phyloP scores from a whole-genome alignment of 2,329 filamentous ascomycete genomes.

The Pseudogymnoascus verrucosus region DNA sequence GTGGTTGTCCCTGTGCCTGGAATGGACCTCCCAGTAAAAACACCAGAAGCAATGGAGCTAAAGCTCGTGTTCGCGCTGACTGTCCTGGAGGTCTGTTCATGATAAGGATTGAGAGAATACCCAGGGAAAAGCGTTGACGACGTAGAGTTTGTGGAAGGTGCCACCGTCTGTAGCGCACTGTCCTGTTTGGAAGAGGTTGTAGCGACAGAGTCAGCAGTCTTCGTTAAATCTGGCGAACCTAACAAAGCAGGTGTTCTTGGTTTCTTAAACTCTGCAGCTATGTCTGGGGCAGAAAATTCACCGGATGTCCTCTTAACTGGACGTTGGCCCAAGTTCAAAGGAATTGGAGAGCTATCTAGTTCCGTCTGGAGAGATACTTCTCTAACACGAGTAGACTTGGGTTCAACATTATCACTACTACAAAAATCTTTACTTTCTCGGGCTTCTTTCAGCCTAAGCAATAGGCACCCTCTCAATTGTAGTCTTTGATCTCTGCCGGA shows the following conservation, averaged over 20 bases:
- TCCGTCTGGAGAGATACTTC: neutral
- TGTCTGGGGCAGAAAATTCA: neutral
- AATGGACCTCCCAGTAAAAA: slow-evolving; percentile 16
- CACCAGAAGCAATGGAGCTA: slow-evolving; percentile 13
- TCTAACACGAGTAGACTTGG: neutral
- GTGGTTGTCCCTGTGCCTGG: neutral
- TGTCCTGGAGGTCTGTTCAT: slow-evolving; percentile 4
- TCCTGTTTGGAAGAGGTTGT: neutral
- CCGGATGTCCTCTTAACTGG: neutral
- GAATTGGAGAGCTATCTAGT: neutral
- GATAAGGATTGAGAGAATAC: neutral
- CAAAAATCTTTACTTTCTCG: neutral
- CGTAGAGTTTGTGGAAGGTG: slow-evolving; percentile 8
- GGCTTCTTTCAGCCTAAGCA: neutral
- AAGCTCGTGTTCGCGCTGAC: slow-evolving; percentile 17
- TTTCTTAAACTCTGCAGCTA: neutral
- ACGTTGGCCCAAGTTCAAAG: neutral
- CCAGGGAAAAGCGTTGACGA: slow-evolving; percentile 7
- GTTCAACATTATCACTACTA: neutral
- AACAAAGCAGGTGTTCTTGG: slow-evolving; percentile 3
- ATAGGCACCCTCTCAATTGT: slow-evolving; percentile 4
- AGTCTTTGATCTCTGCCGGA: neutral
- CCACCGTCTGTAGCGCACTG: neutral
- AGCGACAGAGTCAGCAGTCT: neutral
- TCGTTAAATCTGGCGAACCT: neutral